A percentile compares a stretch with the other conserved stretches of the same genome.
Evolutionary conservation across 768 basidiomycete genomes (phyloP).

Genomic region (Rubroboletus pulcherrimus): DNA sequence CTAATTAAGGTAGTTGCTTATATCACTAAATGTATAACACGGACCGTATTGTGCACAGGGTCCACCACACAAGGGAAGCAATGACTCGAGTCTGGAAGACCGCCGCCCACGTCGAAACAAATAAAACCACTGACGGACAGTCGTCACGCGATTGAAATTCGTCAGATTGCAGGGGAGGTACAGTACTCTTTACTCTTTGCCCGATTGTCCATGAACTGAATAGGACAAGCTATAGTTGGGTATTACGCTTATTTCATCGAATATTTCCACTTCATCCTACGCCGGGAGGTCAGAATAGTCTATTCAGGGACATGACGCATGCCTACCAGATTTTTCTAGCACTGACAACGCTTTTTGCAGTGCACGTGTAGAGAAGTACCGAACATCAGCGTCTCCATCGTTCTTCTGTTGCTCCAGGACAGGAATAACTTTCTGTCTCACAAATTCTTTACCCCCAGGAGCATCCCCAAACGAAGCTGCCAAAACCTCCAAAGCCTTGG

Average conservation of each 20-base stretch:
- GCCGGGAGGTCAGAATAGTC: neutral
- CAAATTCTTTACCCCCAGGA: conserved; percentile 71
- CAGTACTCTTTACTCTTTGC: conserved; percentile 31
- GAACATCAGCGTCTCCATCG: conserved; percentile 93
- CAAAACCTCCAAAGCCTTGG: conserved; percentile 89
- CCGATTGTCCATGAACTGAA: conserved; percentile 17
- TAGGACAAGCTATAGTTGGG: conserved; percentile 24
- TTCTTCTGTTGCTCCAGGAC: conserved; percentile 80
- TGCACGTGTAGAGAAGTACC: conserved; percentile 87
- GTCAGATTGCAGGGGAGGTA: conserved; percentile 28
- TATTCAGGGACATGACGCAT: neutral
- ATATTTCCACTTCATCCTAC: conserved; percentile 22
- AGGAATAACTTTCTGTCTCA: conserved; percentile 73
- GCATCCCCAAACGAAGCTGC: conserved; percentile 62
- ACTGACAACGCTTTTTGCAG: conserved; percentile 51
- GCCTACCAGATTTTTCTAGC: conserved; percentile 38
- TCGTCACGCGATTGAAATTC: conserved; percentile 15
- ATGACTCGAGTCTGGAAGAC: neutral
- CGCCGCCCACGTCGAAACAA: neutral
- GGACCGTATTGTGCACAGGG: neutral
- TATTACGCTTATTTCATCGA: conserved; percentile 28
- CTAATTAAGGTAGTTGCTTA: neutral
- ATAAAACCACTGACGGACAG: neutral
- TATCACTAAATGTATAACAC: neutral
- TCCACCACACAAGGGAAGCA: neutral